Conservation (phyloP, 2,329 filamentous ascomycete species). For the Aspergillus quadricinctus region DNA sequence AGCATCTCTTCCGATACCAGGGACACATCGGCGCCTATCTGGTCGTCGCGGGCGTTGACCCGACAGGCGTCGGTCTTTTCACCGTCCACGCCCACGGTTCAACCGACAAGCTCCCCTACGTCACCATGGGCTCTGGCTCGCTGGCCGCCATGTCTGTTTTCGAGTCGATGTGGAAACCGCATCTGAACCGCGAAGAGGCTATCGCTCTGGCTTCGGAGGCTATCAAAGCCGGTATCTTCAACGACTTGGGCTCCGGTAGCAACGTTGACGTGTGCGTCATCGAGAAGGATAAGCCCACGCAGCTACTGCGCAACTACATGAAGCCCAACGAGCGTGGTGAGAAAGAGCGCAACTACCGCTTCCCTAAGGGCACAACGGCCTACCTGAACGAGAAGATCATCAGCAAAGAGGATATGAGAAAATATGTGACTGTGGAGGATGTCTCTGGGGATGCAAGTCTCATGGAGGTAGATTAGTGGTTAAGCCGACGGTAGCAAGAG, state of each 20-base stretch:
- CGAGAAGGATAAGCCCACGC: slow-evolving; percentile 86
- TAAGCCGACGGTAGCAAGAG: neutral
- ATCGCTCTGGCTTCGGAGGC: slow-evolving; percentile 78
- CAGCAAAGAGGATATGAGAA: slow-evolving; percentile 85
- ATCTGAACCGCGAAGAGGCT: slow-evolving; percentile 73
- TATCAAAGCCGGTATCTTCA: slow-evolving; percentile 96
- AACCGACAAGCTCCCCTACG: slow-evolving; percentile 97
- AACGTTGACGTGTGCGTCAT: slow-evolving; percentile 98
- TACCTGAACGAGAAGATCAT: slow-evolving; percentile 96
- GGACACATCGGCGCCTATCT: slow-evolving; percentile 97
- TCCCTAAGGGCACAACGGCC: slow-evolving; percentile 86
- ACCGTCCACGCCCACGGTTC: slow-evolving; percentile 98
- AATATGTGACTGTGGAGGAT: slow-evolving; percentile 90
- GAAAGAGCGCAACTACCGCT: slow-evolving; percentile 92
- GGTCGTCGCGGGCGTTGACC: slow-evolving; percentile 93
- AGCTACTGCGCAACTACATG: slow-evolving; percentile 83
- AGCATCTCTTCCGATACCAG: slow-evolving; percentile 98
- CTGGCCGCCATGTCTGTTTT: slow-evolving; percentile 97
- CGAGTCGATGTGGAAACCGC: slow-evolving; percentile 87
- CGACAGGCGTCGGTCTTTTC: slow-evolving; percentile 91
- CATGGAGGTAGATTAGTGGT: slow-evolving; percentile 58
- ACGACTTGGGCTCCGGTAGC: slow-evolving; percentile 92
- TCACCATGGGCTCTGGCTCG: slow-evolving; percentile 97
- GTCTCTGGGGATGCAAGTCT: slow-evolving; percentile 64
- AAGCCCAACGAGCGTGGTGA: slow-evolving; percentile 85